A percentile compares a stretch with the other conserved stretches of the same genome.
phyloP scores from a whole-genome alignment of 176 grass and related monocot species.

The Dendrocalamus sinicus region DNA sequence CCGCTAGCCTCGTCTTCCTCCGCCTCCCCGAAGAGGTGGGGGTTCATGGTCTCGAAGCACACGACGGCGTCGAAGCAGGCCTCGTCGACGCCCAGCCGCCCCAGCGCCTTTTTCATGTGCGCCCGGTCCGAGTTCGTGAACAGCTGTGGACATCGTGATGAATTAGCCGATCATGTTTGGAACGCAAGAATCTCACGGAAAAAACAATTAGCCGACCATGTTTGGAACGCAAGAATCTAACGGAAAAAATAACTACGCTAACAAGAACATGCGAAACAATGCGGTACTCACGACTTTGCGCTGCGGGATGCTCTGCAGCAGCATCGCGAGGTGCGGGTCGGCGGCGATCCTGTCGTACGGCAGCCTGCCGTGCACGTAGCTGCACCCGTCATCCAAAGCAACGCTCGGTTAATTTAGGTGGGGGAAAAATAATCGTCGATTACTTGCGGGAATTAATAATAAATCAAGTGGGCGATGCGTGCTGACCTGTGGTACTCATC shows the following conservation, averaged over 20 bases:
- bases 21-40: slow-evolving; percentile 61
- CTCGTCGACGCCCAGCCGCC: slow-evolving; percentile 71
- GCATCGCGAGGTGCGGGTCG: slow-evolving; percentile 61
- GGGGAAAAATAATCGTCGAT: neutral
- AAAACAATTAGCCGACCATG: neutral
- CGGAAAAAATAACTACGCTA: neutral
- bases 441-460: neutral
- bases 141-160: slow-evolving; percentile 45
- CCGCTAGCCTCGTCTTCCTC: neutral
- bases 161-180: neutral
- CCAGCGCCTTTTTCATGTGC: slow-evolving; percentile 63
- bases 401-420: neutral
- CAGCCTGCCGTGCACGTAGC: slow-evolving; percentile 86
- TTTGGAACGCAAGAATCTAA: too few species aligned
- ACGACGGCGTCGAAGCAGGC: slow-evolving; percentile 67
- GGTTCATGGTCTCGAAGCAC: slow-evolving; percentile 99
- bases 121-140: slow-evolving; percentile 90
- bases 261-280: neutral
- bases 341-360: slow-evolving; percentile 72
- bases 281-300: slow-evolving; percentile 69
- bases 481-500: slow-evolving; percentile 95
- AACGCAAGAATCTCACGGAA: neutral
- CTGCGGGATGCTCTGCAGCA: slow-evolving; percentile 75
- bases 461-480: neutral
- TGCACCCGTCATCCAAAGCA: slow-evolving; percentile 14